Evolutionary conservation across 78 protist genomes (phyloP).

Genomic region (Dictyostelium capitatum): DNA sequence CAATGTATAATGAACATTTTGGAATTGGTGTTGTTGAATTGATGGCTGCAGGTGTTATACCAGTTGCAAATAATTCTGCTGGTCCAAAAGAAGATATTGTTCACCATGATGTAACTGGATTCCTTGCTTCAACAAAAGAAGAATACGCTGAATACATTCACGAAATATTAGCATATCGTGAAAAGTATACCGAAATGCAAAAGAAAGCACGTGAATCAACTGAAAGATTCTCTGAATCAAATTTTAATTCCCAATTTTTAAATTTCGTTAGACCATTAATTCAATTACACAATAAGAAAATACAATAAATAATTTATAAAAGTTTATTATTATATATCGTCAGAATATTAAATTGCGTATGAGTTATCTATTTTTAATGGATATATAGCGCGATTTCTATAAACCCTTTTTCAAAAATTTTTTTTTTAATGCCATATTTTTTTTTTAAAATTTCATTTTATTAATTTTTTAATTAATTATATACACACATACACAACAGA

Average conservation of each 20-base stretch:
- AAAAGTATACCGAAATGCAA: constrained; percentile 61
- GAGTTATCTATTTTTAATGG: no score
- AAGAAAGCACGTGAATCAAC: constrained; percentile 63
- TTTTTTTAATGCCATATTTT: not conserved
- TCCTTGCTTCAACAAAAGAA: constrained; percentile 84
- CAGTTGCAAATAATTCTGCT: constrained; percentile 90
- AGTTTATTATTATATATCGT: no score
- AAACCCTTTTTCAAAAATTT: not conserved
- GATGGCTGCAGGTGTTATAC: constrained; percentile 91
- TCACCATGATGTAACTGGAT: constrained; percentile 59
- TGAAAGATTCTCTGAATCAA: constrained; percentile 73
- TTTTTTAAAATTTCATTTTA: not conserved
- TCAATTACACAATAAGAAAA: not conserved
- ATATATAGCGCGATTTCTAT: not conserved
- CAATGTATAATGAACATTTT: constrained; percentile 97
- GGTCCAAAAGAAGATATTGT: constrained; percentile 93
- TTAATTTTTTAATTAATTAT: not conserved
- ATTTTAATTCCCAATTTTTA: constrained; percentile 31
- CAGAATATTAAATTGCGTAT: not conserved
- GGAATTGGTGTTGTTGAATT: constrained; percentile 97
- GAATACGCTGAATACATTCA: constrained; percentile 87
- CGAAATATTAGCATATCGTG: constrained; percentile 61
- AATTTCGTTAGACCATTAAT: constrained; percentile 8
- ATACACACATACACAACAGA: not conserved
- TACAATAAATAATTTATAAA: not conserved